Evolutionary conservation across 2,329 filamentous ascomycete genomes (phyloP), one percentile per base, ranked within the genome.

Genomic region (Trichoderma brevicompactum): DNA sequence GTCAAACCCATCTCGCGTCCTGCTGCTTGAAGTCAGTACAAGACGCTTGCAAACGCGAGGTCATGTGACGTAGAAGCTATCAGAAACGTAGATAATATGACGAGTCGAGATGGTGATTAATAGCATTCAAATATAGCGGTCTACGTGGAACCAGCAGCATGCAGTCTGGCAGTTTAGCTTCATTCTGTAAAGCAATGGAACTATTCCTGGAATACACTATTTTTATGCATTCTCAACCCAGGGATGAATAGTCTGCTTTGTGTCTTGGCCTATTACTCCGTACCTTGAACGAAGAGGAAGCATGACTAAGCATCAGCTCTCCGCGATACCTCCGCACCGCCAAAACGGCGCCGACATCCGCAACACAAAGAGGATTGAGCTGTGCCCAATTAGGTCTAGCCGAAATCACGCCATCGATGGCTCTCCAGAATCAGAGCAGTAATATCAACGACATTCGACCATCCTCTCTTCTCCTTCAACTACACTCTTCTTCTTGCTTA

Each of bases 361-460:
- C 38, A 15, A 23, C 44, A 40, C 59, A 53, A 13, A 48, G 23
- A 32, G n/a, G n/a, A 32, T 38, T 44, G 52, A 38, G 23, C 66
- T 54, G 36, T 36, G 13, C 66, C 65, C 15, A 7, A 68, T 70
- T 67, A 55, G 70, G 70, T 67, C 71, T 75, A 75, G 73, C 70
- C 36, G 28, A 49, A 74, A 75, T 74, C 73, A 75, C 73, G 73
- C 73, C 69, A 75, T 75, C 73, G 72, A 71, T 63, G 69, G 53
- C 70, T 71, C 69, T 67, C 68, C 63, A 68, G 63, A 61, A 64
- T 52, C 48, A 70, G 49, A 60, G 48, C 41, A 66, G 65, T 49
- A 69, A 68, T 64, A 64, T 59, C 43, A 67, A 68, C 68, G 68
- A 69, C 69, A 66, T 59, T 46, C 66, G 66, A 65, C 55, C 46